Conservation (phyloP, 116 monocot species). For the Cymodocea nodosa region DNA sequence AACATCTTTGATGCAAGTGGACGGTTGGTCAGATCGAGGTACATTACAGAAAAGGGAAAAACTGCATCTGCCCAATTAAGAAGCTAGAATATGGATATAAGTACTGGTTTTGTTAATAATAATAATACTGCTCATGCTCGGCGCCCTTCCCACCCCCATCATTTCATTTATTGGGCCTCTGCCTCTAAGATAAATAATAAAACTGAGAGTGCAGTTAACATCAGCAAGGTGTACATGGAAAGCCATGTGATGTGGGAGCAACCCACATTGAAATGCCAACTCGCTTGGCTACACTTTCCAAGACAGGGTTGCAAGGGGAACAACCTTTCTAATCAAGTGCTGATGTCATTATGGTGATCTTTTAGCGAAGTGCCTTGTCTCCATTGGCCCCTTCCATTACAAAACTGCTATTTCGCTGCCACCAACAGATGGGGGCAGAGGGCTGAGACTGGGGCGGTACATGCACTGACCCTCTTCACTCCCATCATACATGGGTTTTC, state of each 20-base stretch:
- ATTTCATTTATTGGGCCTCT: neutral
- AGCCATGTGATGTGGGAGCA: conserved; percentile 4
- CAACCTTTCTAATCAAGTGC: neutral
- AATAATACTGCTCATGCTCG: neutral
- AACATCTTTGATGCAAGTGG: neutral
- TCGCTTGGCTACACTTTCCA: neutral
- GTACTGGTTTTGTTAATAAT: no score
- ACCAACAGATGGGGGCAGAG: no score
- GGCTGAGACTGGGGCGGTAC: no score
- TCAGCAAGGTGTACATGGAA: neutral
- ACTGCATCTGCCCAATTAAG: neutral
- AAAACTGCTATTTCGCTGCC: no score
- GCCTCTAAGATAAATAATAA: neutral
- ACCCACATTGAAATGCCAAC: neutral
- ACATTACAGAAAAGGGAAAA: neutral
- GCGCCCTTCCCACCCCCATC: neutral
- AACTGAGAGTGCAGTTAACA: neutral
- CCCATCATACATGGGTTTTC: no score
- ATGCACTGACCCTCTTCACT: no score
- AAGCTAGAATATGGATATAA: no score
- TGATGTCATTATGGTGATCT: neutral
- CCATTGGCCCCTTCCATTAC: no score
- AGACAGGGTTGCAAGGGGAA: neutral
- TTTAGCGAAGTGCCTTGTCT: neutral
- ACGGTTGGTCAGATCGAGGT: neutral